Conservation (phyloP, 2,329 filamentous ascomycete species). For the Apiospora malaysiana region DNA sequence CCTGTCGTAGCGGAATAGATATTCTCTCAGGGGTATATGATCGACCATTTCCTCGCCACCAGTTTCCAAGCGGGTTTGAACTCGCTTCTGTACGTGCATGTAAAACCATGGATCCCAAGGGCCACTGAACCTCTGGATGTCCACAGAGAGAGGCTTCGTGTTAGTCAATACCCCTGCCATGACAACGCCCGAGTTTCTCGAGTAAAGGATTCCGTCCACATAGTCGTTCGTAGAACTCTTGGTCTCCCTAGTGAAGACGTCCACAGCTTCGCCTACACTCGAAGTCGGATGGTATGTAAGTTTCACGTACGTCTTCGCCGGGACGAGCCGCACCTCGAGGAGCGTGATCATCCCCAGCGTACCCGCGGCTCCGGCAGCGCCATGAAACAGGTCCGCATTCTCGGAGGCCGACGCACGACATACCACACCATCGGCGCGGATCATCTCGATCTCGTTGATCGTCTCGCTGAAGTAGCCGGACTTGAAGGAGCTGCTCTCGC, state of each 20-base stretch:
- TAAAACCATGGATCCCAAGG: constrained; percentile 79
- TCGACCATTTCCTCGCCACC: constrained; percentile 46
- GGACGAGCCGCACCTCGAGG: constrained; percentile 67
- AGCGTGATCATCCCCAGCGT: constrained; percentile 72
- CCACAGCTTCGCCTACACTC: constrained; percentile 54
- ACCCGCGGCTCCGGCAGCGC: constrained; percentile 73
- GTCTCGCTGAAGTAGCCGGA: constrained; percentile 75
- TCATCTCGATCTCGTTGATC: constrained; percentile 69
- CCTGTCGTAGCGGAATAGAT: constrained; percentile 78
- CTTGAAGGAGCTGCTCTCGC: constrained; percentile 73
- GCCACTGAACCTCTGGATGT: constrained; percentile 48
- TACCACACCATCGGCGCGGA: constrained; percentile 71
- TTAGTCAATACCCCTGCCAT: constrained; percentile 68
- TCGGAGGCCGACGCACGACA: constrained; percentile 51
- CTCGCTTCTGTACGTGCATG: constrained; percentile 65
- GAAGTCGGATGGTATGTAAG: constrained; percentile 64
- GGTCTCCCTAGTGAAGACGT: constrained; percentile 55
- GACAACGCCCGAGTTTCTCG: constrained; percentile 66
- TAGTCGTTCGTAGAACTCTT: constrained; percentile 62
- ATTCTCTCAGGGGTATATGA: constrained; percentile 71
- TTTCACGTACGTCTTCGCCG: constrained; percentile 65
- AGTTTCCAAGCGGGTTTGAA: constrained; percentile 34
- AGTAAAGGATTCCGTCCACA: constrained; percentile 76
- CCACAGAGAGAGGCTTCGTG: constrained; percentile 45
- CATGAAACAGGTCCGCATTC: constrained; percentile 64